phyloP scores from a whole-genome alignment of 1,139 yeast genomes.

The Geotrichum carabidarum region DNA sequence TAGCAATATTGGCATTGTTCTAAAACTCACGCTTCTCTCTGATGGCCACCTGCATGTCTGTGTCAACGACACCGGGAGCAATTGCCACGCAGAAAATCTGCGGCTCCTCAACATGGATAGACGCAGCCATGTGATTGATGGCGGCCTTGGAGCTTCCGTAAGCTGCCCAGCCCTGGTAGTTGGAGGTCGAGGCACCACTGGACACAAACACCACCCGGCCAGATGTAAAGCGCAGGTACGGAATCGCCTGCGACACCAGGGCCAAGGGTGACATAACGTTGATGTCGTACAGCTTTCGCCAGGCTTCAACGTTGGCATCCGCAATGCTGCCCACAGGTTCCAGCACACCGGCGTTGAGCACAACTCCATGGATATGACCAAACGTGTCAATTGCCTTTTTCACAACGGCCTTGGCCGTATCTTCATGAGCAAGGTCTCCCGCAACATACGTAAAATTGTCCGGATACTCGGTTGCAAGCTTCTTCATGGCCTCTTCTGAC shows the following conservation, averaged over 20 bases:
- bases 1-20: background rate
- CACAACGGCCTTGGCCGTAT: conserved; percentile 43
- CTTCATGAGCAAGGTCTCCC: conserved; percentile 61
- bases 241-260: conserved; percentile 52
- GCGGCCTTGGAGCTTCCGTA: conserved; percentile 92
- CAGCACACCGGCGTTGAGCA: conserved; percentile 84
- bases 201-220: conserved; percentile 72
- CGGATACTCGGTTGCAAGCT: conserved; percentile 32
- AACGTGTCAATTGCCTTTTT: conserved; percentile 46
- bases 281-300: conserved; percentile 66
- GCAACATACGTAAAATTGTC: conserved; percentile 31
- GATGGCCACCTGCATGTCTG: conserved; percentile 76
- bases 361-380: conserved; percentile 62
- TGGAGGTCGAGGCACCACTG: conserved; percentile 70
- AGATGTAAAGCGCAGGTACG: conserved; percentile 50
- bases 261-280: conserved; percentile 75
- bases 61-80: conserved; percentile 93
- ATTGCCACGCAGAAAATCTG: conserved; percentile 58
- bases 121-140: conserved; percentile 62
- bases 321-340: conserved; percentile 67
- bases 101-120: conserved; percentile 63
- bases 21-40: conserved; percentile 44
- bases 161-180: conserved; percentile 77
- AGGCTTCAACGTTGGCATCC: conserved; percentile 46
- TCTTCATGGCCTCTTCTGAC: conserved; percentile 45